phyloP scores from a whole-genome alignment of 2,329 filamentous ascomycete species.

The Xylariaceae sp. region DNA sequence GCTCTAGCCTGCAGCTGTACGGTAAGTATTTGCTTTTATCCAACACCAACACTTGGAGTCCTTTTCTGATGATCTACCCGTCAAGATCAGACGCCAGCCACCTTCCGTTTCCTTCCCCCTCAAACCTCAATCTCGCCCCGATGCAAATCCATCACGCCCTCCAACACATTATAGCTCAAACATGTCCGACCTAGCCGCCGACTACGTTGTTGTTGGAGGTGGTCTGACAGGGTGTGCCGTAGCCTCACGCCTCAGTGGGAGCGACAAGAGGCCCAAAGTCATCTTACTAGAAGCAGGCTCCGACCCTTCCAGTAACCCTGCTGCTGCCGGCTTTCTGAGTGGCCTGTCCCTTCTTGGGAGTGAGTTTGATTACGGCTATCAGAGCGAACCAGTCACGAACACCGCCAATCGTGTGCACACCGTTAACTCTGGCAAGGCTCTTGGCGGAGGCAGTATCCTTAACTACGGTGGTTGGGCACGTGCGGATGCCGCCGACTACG shows the following conservation, averaged over 20 bases:
- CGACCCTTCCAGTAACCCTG: slow-evolving; percentile 14
- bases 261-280: slow-evolving; percentile 11
- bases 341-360: slow-evolving; percentile 15
- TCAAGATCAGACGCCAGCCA: too few relatives aligned
- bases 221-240: slow-evolving; percentile 17
- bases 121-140: too few relatives aligned
- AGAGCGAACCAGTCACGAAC: slow-evolving; percentile 12
- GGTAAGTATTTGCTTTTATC: too few relatives aligned
- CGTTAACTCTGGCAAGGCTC: slow-evolving; percentile 15
- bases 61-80: too few relatives aligned
- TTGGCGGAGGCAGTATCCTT: slow-evolving; percentile 19
- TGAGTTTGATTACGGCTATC: slow-evolving; percentile 17
- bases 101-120: too few relatives aligned
- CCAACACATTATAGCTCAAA: too few relatives aligned
- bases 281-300: slow-evolving; percentile 18
- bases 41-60: too few relatives aligned
- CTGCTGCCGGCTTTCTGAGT: slow-evolving; percentile 12
- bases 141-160: too few relatives aligned
- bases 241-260: slow-evolving; percentile 18
- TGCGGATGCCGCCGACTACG: slow-evolving; percentile 19
- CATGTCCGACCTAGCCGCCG: slow-evolving; percentile 11
- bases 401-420: slow-evolving; percentile 12
- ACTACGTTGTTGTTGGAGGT: slow-evolving; percentile 21
- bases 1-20: too few relatives aligned
- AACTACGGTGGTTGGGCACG: slow-evolving; percentile 21